These are phyloP conservation scores for Trichosanthes truncata DNA, from an alignment of 306 rosid species.

Conservation along the genomic window DNA sequence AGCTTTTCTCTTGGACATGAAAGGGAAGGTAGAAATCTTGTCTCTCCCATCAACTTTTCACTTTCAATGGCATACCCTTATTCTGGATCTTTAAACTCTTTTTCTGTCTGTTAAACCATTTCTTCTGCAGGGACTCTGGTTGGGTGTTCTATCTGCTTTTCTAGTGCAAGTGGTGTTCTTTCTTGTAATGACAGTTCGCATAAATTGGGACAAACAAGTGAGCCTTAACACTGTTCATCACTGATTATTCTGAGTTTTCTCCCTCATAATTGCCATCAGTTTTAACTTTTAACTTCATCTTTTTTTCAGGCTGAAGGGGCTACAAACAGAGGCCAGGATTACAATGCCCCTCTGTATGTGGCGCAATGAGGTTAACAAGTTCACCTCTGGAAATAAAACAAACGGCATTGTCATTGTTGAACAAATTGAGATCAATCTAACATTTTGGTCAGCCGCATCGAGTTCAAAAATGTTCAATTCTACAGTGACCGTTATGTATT, in stretches of 20 bases:
- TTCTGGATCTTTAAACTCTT: background rate
- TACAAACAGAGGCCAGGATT: slow-evolving; percentile 14
- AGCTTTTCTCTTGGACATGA: slow-evolving; percentile 10
- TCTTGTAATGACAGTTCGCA: slow-evolving; percentile 17
- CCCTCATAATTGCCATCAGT: background rate
- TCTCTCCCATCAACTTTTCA: background rate
- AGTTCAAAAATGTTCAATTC: background rate
- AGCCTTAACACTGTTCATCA: background rate
- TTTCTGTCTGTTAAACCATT: background rate
- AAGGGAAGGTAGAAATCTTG: slow-evolving; percentile 9
- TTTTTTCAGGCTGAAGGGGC: slow-evolving; percentile 27
- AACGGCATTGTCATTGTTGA: background rate
- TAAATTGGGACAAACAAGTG: slow-evolving; percentile 40
- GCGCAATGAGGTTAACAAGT: background rate
- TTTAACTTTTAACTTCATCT: background rate
- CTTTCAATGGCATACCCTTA: background rate
- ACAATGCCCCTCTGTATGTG: background rate
- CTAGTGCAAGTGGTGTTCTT: slow-evolving; percentile 23
- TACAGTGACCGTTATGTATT: background rate
- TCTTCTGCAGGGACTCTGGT: slow-evolving; percentile 24
- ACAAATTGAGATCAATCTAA: background rate
- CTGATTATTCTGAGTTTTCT: background rate
- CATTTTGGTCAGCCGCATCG: background rate
- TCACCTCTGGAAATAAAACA: too few relatives aligned
- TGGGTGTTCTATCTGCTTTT: slow-evolving; percentile 29